Percentiles rank a stretch among this genome's conserved stretches.
Conservation (phyloP, 306 rosid genomes). For the Pueraria montana region DNA sequence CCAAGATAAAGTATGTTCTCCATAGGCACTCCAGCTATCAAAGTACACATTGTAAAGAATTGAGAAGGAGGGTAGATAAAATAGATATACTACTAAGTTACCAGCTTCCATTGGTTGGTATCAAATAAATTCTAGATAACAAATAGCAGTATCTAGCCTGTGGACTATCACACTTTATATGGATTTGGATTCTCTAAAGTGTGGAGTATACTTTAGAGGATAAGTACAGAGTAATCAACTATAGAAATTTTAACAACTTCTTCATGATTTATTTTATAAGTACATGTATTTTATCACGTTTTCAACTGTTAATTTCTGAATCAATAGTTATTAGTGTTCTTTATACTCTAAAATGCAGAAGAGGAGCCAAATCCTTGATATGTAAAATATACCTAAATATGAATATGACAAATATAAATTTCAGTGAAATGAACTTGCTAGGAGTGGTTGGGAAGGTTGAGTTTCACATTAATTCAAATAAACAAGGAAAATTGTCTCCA, state of each 20-base stretch:
- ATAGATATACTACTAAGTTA: not conserved
- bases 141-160: constrained; percentile 6
- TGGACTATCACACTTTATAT: not conserved
- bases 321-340: not conserved
- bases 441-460: not conserved
- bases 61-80: constrained; percentile 6
- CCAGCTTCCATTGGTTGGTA: not conserved
- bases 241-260: constrained; percentile 3
- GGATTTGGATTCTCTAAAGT: not conserved
- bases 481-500: constrained; percentile 26
- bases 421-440: not conserved
- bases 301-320: not conserved
- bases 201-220: not conserved
- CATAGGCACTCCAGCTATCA: constrained; percentile 78
- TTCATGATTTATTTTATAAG: not conserved
- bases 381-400: not conserved
- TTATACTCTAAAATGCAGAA: not conserved
- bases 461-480: constrained; percentile 7
- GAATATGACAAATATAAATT: not conserved
- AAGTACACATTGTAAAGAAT: constrained; percentile 26
- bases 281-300: not conserved
- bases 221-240: not conserved
- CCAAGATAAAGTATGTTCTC: constrained; percentile 98
- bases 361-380: not conserved
- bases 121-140: not conserved